A percentile compares a stretch with the other conserved stretches of the same genome.
phyloP scores from a whole-genome alignment of 306 rosid genomes.

The Quercus engelmannii region DNA sequence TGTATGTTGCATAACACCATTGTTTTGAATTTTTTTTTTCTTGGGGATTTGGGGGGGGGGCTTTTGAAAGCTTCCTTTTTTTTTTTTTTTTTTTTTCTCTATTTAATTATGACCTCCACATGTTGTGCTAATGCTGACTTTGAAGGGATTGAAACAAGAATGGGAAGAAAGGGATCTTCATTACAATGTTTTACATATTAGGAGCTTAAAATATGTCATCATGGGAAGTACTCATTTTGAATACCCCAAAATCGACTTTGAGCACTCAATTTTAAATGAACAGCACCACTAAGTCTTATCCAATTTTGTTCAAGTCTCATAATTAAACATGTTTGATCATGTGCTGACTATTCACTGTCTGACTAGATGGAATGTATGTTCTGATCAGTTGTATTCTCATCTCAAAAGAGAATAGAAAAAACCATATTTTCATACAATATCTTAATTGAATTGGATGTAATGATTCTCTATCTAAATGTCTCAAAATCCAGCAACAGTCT shows the following conservation, averaged over 20 bases:
- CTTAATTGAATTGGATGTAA: no score
- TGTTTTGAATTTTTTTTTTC: not conserved
- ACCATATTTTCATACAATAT: no score
- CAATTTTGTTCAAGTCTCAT: not conserved
- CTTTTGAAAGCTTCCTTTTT: not conserved
- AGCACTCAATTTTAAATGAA: not conserved
- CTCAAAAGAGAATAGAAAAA: no score
- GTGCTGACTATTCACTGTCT: not conserved
- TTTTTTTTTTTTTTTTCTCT: not conserved
- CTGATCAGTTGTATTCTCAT: not conserved
- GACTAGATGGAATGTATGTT: slow-evolving; percentile 5
- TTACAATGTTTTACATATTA: not conserved
- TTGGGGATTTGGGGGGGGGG: not conserved
- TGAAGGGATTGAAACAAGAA: not conserved
- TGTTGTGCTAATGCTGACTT: not conserved
- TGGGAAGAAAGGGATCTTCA: not conserved
- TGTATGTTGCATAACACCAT: not conserved
- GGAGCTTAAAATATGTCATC: not conserved
- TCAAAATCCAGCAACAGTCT: no score
- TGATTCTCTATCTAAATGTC: no score
- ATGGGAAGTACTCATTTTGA: not conserved
- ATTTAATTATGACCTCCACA: not conserved
- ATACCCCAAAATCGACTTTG: not conserved
- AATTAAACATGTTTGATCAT: not conserved
- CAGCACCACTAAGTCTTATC: not conserved